Conservation (phyloP, 345 rosid genomes). For the Geranium brycei region DNA sequence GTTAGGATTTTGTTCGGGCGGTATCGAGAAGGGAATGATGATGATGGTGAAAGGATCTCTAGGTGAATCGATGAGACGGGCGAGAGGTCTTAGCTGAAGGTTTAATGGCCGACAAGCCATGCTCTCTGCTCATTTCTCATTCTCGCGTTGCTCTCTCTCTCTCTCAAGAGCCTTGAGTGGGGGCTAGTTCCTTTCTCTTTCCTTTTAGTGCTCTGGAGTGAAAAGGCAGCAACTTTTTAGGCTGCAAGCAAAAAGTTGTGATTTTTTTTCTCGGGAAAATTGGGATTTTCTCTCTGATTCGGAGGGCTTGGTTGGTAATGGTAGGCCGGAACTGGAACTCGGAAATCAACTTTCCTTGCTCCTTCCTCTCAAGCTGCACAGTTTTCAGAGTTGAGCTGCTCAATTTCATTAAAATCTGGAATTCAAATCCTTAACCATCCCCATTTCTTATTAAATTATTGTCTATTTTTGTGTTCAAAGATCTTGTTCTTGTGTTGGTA, state of each 20-base stretch:
- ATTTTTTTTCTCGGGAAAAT: conserved; percentile 10
- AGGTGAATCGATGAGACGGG: conserved; percentile 11
- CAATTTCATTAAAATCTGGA: no score
- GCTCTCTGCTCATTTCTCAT: conserved; percentile 9
- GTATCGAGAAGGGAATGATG: neutral
- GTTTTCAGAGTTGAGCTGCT: no score
- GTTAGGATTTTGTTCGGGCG: neutral
- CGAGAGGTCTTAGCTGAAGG: conserved; percentile 21
- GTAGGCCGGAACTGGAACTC: neutral
- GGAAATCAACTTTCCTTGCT: no score
- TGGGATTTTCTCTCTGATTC: conserved; percentile 16
- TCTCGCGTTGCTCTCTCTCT: conserved; percentile 11
- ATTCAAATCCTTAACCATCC: no score
- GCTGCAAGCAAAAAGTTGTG: neutral
- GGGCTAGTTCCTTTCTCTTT: conserved; percentile 8
- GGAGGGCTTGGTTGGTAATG: conserved; percentile 18
- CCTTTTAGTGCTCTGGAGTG: conserved; percentile 6
- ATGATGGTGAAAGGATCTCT: neutral
- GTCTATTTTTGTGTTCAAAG: no score
- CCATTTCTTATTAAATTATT: no score
- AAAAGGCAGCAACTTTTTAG: neutral
- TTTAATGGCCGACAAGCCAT: conserved; percentile 49
- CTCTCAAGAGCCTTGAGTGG: neutral
- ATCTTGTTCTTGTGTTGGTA: no score
- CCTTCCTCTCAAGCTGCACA: no score